A percentile compares a stretch with the other conserved stretches of the same genome.
Evolutionary conservation across 768 basidiomycete species (phyloP).

Genomic region (Hysterangium stoloniferum): DNA sequence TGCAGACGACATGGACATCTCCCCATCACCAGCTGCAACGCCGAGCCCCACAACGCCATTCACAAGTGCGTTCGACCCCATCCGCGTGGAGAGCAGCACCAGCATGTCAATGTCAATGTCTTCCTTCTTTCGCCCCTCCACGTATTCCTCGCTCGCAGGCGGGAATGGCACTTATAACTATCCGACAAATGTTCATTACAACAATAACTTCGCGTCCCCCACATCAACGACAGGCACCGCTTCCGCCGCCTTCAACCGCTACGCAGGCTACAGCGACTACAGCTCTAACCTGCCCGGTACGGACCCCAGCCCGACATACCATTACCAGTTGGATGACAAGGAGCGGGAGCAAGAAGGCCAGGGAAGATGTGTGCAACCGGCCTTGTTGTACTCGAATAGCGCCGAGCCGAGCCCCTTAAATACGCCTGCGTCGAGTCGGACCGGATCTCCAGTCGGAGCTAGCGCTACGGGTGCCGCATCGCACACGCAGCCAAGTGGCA

Average conservation of each 20-base stretch:
- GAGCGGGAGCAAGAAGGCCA: background rate
- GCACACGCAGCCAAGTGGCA: too few relatives aligned
- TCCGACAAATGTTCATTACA: background rate
- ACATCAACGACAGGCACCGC: background rate
- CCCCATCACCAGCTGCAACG: background rate
- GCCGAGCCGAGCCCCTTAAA: background rate
- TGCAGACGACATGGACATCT: slow-evolving; percentile 8
- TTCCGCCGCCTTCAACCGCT: slow-evolving; percentile 59
- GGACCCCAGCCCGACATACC: slow-evolving; percentile 1
- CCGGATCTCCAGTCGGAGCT: background rate
- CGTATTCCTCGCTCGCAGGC: background rate
- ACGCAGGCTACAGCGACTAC: slow-evolving; percentile 62
- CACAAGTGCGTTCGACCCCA: background rate
- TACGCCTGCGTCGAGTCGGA: slow-evolving; percentile 7
- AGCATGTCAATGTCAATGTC: slow-evolving; percentile 10
- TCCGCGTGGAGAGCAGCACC: slow-evolving; percentile 4
- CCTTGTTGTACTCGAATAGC: slow-evolving; percentile 10
- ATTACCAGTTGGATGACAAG: background rate
- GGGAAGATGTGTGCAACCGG: background rate
- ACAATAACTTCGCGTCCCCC: background rate
- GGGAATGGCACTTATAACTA: background rate
- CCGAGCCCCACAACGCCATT: background rate
- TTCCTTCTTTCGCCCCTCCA: background rate
- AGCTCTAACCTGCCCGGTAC: slow-evolving; percentile 56
- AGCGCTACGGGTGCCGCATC: background rate